Conservation (phyloP, 441 rosid species). For the Bruguiera hainesii region DNA sequence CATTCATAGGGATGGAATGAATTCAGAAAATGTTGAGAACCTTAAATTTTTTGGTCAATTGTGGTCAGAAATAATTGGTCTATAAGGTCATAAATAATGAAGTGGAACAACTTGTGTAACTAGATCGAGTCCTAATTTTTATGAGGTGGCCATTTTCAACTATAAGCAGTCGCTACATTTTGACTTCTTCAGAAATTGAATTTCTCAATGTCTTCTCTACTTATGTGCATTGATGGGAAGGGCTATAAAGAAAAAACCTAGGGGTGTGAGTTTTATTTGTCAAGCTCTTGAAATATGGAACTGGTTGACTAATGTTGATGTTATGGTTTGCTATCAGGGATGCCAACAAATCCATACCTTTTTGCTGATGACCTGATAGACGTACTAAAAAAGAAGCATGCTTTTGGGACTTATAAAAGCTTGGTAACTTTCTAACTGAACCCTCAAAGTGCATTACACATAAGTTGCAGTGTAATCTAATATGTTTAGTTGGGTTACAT, state of each 20-base stretch:
- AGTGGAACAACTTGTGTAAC: not conserved
- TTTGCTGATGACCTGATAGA: constrained; percentile 76
- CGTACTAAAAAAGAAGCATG: constrained; percentile 73
- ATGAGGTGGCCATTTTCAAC: not conserved
- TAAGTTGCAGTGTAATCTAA: not conserved
- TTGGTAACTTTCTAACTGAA: constrained; percentile 42
- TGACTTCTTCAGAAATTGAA: not conserved
- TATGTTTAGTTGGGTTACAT: constrained; percentile 7
- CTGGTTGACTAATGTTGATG: not conserved
- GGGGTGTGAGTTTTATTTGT: not conserved
- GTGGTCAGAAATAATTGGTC: too few species aligned
- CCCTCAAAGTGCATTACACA: not conserved
- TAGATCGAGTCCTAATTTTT: not conserved
- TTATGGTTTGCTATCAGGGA: constrained; percentile 45
- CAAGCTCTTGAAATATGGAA: too few species aligned
- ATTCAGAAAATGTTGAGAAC: not conserved
- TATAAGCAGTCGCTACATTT: not conserved
- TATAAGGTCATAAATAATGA: not conserved
- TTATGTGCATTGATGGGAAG: too few species aligned
- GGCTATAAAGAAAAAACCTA: too few species aligned
- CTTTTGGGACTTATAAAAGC: constrained; percentile 75
- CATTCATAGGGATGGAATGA: not conserved
- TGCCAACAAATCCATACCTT: constrained; percentile 81
- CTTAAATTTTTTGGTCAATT: too few species aligned
- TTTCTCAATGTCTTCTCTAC: too few species aligned